Conservation (phyloP, 2,329 filamentous ascomycete genomes). For the Huntiella abstrusa region DNA sequence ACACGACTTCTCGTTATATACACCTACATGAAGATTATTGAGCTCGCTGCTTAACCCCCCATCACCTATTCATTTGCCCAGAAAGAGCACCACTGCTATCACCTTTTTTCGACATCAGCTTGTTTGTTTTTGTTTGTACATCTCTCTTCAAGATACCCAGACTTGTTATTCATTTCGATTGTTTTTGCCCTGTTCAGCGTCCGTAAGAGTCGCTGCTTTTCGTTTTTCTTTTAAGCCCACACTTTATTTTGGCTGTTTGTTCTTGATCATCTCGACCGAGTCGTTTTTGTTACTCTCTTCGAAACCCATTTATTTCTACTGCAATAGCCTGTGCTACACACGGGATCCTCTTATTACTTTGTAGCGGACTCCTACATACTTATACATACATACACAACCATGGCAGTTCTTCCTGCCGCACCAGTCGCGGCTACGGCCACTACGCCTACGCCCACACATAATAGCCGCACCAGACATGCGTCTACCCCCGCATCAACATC, state of each 20-base stretch:
- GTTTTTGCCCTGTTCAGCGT: not conserved
- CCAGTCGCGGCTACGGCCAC: constrained; percentile 41
- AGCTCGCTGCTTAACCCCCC: no score
- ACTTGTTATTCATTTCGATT: not conserved
- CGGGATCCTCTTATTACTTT: not conserved
- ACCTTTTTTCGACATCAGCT: not conserved
- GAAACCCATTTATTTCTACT: no score
- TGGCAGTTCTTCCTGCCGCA: constrained; percentile 44
- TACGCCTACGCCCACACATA: constrained; percentile 53
- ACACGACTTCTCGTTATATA: no score
- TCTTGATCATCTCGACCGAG: not conserved
- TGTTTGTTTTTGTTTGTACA: constrained; percentile 1
- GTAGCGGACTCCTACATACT: constrained; percentile 16
- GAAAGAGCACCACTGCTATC: no score
- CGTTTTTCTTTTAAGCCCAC: not conserved
- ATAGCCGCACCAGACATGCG: constrained; percentile 2
- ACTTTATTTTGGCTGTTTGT: not conserved
- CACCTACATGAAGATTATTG: no score
- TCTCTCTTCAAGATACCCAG: not conserved
- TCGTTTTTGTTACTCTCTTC: no score
- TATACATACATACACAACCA: constrained; percentile 52
- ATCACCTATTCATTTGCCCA: no score
- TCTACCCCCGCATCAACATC: not conserved
- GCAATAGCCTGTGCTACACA: no score
- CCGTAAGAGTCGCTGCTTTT: not conserved